Evolutionary conservation across 805 yeast genomes (phyloP).

Genomic region (Candida corydali): DNA sequence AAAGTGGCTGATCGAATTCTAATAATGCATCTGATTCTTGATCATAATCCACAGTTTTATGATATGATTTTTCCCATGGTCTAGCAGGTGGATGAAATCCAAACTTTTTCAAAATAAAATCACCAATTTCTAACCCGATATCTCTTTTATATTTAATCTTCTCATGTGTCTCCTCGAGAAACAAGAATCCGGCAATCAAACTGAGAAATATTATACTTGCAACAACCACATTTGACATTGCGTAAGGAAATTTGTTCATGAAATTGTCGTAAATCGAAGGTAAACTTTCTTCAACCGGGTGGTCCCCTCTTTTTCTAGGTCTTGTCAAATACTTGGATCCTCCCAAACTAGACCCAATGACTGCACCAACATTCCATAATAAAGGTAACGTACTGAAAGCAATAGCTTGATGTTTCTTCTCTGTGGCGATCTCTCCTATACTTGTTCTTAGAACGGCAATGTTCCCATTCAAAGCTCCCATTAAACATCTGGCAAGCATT

Average conservation of each 20-base stretch:
- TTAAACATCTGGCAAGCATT: conserved; percentile 45
- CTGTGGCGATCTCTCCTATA: conserved; percentile 56
- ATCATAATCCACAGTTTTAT: conserved; percentile 1
- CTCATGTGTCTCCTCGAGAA: conserved; percentile 36
- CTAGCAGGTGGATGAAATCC: conserved; percentile 24
- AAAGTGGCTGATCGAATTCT: background rate
- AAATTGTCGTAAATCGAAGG: conserved; percentile 20
- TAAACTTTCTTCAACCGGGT: background rate
- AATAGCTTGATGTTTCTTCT: conserved; percentile 55
- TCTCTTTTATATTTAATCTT: conserved; percentile 20
- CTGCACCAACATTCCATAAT: conserved; percentile 56
- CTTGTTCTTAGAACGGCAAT: conserved; percentile 61
- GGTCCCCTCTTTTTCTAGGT: conserved; percentile 21
- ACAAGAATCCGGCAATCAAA: conserved; percentile 26
- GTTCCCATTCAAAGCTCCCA: conserved; percentile 62
- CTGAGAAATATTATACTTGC: conserved; percentile 22
- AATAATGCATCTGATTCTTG: conserved; percentile 3
- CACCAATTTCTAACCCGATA: conserved; percentile 36
- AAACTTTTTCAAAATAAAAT: conserved; percentile 19
- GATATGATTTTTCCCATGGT: conserved; percentile 22
- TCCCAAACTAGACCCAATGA: conserved; percentile 59
- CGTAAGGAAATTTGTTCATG: conserved; percentile 31
- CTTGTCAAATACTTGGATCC: conserved; percentile 48
- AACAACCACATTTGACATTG: conserved; percentile 35
- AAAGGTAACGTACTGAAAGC: conserved; percentile 62